Base-by-base conservation (phyloP, 208 protist genomes). In the Crithidia sp. region DNA sequence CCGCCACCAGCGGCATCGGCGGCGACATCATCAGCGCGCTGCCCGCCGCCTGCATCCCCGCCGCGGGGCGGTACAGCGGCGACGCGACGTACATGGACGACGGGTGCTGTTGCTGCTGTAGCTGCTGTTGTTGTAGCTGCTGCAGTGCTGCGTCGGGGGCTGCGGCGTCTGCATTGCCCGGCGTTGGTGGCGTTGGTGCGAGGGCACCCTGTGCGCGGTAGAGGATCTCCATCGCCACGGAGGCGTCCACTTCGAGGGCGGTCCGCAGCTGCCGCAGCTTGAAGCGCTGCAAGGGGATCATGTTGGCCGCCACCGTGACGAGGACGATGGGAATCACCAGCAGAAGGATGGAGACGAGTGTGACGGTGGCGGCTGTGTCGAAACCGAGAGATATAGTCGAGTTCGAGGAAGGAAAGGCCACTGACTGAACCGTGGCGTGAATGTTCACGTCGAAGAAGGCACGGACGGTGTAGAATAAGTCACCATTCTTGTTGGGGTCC, bases 201-300 rank as follows among this genome's bases (percentile, higher is more conserved):
- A 64, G 7, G 36, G 67, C 55, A 16, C 67, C 58, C 57, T 73
- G 67, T 14, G 57, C 67, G 17, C 58, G 67, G 67, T 65, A 56
- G 45, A 73, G 45, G 45, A 73, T 73, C 28, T 45, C 67, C 57
- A 63, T 63, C 7, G 67, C 67, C 6, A 73, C 58, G 67, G 67
- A 54, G 5, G 67, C 67, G 49, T 73, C 67, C 49, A 44, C 49
- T 44, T 73, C 45, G 44, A 73, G 67, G 0, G 55, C 57, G 47
- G 67, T 28, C 16, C 67, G 17, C 37, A 73, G 67, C 39, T 50
- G 55, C 5, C 58, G 67, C 47, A 73, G 67, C 49, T 65, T 73
- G 36, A 40, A 52, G 36, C 67, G 56, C 47, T 73, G 67, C 57
- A 58, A 36, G 7, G 67, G 67, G n/a, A 58, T 56, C 36, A 65